These are phyloP conservation scores for Blastomyces parvus DNA, from an alignment of 2,329 filamentous ascomycete genomes.

Conservation along the genomic window DNA sequence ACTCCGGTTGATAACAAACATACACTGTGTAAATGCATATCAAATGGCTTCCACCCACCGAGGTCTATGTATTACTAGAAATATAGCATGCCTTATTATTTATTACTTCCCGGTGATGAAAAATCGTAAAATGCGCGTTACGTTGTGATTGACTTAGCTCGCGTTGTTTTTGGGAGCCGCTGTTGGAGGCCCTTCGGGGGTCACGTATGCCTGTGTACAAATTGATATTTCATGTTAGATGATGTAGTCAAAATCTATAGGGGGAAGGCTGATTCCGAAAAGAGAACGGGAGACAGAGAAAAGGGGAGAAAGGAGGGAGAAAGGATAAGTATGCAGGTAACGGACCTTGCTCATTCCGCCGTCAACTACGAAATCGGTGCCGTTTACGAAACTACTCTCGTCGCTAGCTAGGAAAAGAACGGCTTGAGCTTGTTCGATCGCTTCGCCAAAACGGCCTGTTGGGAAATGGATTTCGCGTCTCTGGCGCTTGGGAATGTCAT, in stretches of 20 bases:
- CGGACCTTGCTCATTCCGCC: constrained; percentile 78
- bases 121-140: neutral
- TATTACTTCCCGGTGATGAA: neutral
- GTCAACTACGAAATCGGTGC: constrained; percentile 87
- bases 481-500: constrained; percentile 69
- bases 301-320: neutral
- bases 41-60: neutral
- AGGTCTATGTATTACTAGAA: neutral
- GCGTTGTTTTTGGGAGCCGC: constrained; percentile 44
- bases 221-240: constrained; percentile 10
- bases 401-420: constrained; percentile 81
- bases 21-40: neutral
- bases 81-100: neutral
- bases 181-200: constrained; percentile 49
- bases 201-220: constrained; percentile 55
- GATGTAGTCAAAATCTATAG: neutral
- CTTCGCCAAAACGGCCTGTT: constrained; percentile 77
- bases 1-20: neutral
- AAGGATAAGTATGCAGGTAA: neutral
- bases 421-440: constrained; percentile 85
- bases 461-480: constrained; percentile 87
- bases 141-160: neutral
- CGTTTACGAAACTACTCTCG: constrained; percentile 83
- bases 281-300: neutral
- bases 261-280: neutral